phyloP scores from a whole-genome alignment of 2,329 filamentous ascomycete genomes.

The Boeremia lycopersici region DNA sequence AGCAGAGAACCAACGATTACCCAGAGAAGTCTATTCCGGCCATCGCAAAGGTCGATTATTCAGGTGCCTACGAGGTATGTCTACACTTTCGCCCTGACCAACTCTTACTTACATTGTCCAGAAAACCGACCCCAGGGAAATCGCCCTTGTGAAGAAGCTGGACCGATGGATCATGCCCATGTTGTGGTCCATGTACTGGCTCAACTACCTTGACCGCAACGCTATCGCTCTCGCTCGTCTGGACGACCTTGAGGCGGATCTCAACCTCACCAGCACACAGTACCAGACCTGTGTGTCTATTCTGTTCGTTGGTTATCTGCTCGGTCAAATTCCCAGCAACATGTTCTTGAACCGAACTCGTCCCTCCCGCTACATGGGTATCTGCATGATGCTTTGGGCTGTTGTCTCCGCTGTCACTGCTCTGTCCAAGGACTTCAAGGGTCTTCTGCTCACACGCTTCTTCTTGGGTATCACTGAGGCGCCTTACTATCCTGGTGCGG shows the following conservation, averaged over 20 bases:
- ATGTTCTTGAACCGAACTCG: conserved; percentile 52
- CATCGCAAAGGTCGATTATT: conserved; percentile 38
- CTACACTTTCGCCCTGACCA: background rate
- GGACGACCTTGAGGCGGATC: conserved; percentile 65
- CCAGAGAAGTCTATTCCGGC: conserved; percentile 30
- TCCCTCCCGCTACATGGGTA: conserved; percentile 49
- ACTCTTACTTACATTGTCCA: background rate
- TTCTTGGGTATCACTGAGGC: conserved; percentile 61
- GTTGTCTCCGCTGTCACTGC: conserved; percentile 48
- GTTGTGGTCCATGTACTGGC: conserved; percentile 75
- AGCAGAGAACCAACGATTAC: conserved; percentile 29
- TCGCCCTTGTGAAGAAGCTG: conserved; percentile 64
- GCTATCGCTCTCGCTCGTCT: conserved; percentile 72
- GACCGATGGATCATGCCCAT: conserved; percentile 71
- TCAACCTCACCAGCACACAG: conserved; percentile 61
- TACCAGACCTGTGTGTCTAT: conserved; percentile 62
- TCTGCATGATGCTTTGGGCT: conserved; percentile 52
- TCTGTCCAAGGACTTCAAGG: conserved; percentile 52
- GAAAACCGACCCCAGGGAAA: conserved; percentile 44
- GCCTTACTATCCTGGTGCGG: conserved; percentile 61
- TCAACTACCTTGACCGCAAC: conserved; percentile 74
- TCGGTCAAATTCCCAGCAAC: conserved; percentile 51
- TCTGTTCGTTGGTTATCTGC: conserved; percentile 61
- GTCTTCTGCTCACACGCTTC: conserved; percentile 57
- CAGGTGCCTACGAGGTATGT: conserved; percentile 36